phyloP scores from a whole-genome alignment of 78 protist genomes.

The Tieghemostelium lacteum region DNA sequence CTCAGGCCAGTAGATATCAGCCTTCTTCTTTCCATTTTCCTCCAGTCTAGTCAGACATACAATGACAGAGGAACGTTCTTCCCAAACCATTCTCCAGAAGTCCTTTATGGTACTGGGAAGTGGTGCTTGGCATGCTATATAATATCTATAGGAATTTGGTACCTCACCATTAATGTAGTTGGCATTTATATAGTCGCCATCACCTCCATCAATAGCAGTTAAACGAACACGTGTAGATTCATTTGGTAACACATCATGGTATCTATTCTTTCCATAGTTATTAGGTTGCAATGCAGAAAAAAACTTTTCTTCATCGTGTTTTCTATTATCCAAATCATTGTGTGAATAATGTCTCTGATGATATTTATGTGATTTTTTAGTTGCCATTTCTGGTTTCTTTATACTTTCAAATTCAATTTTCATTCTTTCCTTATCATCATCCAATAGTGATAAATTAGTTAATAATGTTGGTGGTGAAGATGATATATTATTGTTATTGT shows the following conservation, averaged over 20 bases:
- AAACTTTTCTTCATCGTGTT: constrained; percentile 74
- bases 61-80: constrained; percentile 68
- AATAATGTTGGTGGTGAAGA: constrained; percentile 24
- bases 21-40: constrained; percentile 75
- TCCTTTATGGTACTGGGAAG: constrained; percentile 59
- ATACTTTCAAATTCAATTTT: constrained; percentile 45
- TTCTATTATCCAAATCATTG: constrained; percentile 57
- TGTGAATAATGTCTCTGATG: constrained; percentile 68
- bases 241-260: constrained; percentile 77
- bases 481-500: constrained; percentile 18
- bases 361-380: constrained; percentile 38
- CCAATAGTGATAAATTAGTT: constrained; percentile 34
- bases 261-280: constrained; percentile 67
- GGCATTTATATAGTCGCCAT: constrained; percentile 78
- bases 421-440: constrained; percentile 60
- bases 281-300: constrained; percentile 65
- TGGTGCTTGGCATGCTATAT: constrained; percentile 82
- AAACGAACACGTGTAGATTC: constrained; percentile 72
- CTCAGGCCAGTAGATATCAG: constrained; percentile 81
- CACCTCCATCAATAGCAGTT: constrained; percentile 43
- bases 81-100: constrained; percentile 87
- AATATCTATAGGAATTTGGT: constrained; percentile 73
- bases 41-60: constrained; percentile 75
- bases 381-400: constrained; percentile 42
- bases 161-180: constrained; percentile 80